phyloP scores from a whole-genome alignment of 2,329 filamentous ascomycete genomes.

The Mariannaea sp. region DNA sequence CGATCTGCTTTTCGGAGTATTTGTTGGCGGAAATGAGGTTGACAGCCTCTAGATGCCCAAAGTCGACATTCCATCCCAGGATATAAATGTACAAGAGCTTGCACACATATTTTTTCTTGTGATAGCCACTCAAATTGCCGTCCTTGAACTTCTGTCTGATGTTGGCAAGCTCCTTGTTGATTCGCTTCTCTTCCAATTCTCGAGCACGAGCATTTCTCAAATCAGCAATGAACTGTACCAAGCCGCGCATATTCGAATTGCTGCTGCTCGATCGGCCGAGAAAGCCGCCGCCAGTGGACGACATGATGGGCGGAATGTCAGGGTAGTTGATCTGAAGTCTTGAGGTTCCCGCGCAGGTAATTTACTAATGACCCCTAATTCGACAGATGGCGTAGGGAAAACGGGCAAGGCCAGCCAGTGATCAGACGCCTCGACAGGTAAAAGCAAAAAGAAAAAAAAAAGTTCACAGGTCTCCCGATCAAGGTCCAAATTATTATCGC shows the following conservation, averaged over 20 bases:
- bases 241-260: constrained; percentile 74
- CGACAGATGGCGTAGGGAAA: constrained; percentile 21
- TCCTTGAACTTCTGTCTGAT: constrained; percentile 99
- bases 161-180: constrained; percentile 99
- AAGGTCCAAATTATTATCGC: constrained; percentile 34
- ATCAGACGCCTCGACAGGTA: constrained; percentile 13
- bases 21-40: constrained; percentile 96
- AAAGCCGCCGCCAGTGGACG: constrained; percentile 63
- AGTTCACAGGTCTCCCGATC: constrained; percentile 29
- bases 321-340: constrained; percentile 8
- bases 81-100: constrained; percentile 99
- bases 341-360: constrained; percentile 21
- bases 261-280: constrained; percentile 68
- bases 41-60: constrained; percentile 96
- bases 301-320: constrained; percentile 49
- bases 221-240: constrained; percentile 98
- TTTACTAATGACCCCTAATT: constrained; percentile 35
- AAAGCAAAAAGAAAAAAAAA: constrained; percentile 18
- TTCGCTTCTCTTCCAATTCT: constrained; percentile 97
- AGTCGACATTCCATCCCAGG: constrained; percentile 97
- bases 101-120: constrained; percentile 99
- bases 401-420: constrained; percentile 6
- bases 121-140: constrained; percentile 90
- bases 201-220: constrained; percentile 91
- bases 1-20: constrained; percentile 99